Conservation (phyloP, 176 grass and related monocot species). For the Paspalum vaginatum region DNA sequence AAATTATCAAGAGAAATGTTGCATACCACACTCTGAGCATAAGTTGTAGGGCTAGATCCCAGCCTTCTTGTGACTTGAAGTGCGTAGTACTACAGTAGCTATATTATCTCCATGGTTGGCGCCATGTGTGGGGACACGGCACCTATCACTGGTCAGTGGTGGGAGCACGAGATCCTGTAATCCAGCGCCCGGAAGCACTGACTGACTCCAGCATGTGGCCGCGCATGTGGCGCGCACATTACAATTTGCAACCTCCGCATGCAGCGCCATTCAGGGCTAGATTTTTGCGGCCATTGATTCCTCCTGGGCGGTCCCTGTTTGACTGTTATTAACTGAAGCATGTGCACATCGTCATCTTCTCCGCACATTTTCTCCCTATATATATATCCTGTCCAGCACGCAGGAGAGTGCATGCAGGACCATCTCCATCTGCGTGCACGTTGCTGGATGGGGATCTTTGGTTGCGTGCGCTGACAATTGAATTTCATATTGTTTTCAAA, state of each 20-base stretch:
- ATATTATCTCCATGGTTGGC: not conserved
- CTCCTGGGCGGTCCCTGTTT: conserved; percentile 1
- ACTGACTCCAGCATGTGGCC: not conserved
- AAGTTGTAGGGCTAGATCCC: no score
- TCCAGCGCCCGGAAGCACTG: not conserved
- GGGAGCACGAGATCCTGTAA: conserved; percentile 26
- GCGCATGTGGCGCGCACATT: conserved; percentile 27
- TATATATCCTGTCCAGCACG: not conserved
- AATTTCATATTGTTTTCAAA: not conserved
- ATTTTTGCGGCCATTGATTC: conserved; percentile 18
- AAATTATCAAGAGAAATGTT: no score
- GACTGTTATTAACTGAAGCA: conserved; percentile 27
- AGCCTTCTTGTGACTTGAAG: not conserved
- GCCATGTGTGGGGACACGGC: not conserved
- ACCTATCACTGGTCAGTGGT: not conserved
- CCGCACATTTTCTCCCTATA: not conserved
- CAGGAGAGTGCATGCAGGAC: no score
- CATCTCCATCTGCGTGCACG: not conserved
- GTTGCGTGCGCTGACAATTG: not conserved
- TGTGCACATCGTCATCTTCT: conserved; percentile 17
- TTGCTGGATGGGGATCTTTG: not conserved
- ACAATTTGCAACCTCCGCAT: not conserved
- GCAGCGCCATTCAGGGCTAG: conserved; percentile 35
- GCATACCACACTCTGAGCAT: no score
- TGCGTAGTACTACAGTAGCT: not conserved